Evolutionary conservation across 495 filamentous ascomycete species (phyloP).

Genomic region (Astrocystis sublimbata): DNA sequence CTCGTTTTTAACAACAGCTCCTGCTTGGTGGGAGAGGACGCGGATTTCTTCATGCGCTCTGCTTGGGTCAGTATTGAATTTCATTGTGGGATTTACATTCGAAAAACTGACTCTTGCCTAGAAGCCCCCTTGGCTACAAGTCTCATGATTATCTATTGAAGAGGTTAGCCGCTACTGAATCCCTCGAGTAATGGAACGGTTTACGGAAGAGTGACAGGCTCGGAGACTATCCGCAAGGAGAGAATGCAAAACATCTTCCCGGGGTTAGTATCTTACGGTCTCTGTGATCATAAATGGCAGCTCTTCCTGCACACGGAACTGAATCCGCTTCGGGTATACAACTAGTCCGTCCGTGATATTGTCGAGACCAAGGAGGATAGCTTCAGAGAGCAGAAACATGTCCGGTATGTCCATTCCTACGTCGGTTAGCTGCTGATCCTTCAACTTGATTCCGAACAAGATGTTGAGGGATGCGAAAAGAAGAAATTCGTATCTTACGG

Average conservation of each 20-base stretch:
- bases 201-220: not conserved
- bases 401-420: conserved; percentile 37
- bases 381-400: conserved; percentile 66
- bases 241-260: not conserved
- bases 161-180: conserved; percentile 24
- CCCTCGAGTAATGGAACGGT: not conserved
- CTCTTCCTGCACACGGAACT: conserved; percentile 61
- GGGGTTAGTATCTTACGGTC: conserved; percentile 9
- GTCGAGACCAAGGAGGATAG: conserved; percentile 66
- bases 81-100: not conserved
- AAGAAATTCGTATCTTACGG: no score
- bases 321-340: conserved; percentile 72
- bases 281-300: conserved; percentile 49
- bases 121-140: conserved; percentile 72
- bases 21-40: conserved; percentile 84
- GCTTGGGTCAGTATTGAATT: not conserved
- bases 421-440: conserved; percentile 1
- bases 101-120: conserved; percentile 62
- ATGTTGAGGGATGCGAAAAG: no score
- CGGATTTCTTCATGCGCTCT: conserved; percentile 85
- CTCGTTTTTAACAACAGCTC: conserved; percentile 71
- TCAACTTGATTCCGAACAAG: not conserved
- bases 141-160: conserved; percentile 73
- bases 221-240: not conserved
- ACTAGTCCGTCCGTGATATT: conserved; percentile 72